Evolutionary conservation across 2,329 filamentous ascomycete genomes (phyloP).

Genomic region (Chaetomium olivaceum): DNA sequence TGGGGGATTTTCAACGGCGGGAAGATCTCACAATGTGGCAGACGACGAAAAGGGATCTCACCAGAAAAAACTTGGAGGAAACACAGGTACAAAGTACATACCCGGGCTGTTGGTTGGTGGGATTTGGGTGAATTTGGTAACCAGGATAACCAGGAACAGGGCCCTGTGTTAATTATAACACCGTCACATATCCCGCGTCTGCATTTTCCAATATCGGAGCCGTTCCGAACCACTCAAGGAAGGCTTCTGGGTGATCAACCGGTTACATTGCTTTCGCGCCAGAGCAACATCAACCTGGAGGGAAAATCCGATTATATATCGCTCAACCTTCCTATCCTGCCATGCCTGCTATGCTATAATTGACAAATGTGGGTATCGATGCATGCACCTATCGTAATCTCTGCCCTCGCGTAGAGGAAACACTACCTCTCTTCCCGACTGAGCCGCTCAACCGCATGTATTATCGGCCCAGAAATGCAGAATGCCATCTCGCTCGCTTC

Average conservation of each 20-base stretch:
- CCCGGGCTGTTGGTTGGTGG: not conserved
- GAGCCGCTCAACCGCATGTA: not conserved
- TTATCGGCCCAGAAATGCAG: not conserved
- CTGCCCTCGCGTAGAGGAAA: not conserved
- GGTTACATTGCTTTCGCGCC: conserved; percentile 11
- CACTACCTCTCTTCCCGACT: not conserved
- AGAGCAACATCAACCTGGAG: conserved; percentile 1
- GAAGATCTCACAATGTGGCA: not conserved
- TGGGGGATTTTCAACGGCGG: not conserved
- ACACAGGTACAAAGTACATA: not conserved
- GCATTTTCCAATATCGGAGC: conserved; percentile 5
- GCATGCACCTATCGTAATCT: not conserved
- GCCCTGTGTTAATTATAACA: conserved; percentile 3
- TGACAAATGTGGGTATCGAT: conserved; percentile 12
- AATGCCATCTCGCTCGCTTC: not conserved
- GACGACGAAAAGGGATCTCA: not conserved
- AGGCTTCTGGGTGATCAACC: not conserved
- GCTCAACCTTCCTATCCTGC: conserved; percentile 2
- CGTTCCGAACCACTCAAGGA: conserved; percentile 5
- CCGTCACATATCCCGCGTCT: conserved; percentile 2
- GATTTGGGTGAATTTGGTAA: not conserved
- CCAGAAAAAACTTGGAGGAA: not conserved
- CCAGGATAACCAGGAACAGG: not conserved
- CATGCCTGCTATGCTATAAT: not conserved
- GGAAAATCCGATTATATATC: conserved; percentile 1